Conservation (phyloP, 106 monocot species). For the Phalaenopsis aphrodite region DNA sequence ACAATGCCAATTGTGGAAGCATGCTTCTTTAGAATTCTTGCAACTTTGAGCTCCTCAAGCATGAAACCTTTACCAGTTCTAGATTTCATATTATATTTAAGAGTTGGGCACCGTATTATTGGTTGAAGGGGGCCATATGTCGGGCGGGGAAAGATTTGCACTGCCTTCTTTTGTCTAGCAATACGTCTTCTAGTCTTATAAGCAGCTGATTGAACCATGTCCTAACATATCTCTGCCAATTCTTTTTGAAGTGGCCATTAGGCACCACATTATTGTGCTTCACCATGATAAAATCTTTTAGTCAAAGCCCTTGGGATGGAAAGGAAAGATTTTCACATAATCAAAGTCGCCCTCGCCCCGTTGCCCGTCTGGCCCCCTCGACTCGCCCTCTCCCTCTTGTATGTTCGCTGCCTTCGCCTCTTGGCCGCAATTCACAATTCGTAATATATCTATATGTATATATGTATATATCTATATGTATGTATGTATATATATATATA, state of each 20-base stretch:
- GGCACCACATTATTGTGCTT: conserved; percentile 62
- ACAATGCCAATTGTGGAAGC: conserved; percentile 59
- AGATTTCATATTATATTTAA: conserved; percentile 53
- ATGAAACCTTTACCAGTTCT: conserved; percentile 21
- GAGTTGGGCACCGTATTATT: conserved; percentile 45
- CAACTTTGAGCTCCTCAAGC: conserved; percentile 56
- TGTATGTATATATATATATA: no score
- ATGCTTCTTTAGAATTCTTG: conserved; percentile 47
- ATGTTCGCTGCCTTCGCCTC: no score
- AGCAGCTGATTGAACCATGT: conserved; percentile 67
- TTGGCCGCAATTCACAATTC: no score
- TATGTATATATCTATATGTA: no score
- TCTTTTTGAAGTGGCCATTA: conserved; percentile 58
- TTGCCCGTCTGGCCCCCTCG: no score
- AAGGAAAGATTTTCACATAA: no score
- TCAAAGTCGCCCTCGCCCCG: no score
- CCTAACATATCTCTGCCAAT: conserved; percentile 67
- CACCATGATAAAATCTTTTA: conserved; percentile 12
- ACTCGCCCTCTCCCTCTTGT: no score
- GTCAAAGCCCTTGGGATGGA: no score
- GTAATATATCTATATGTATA: no score
- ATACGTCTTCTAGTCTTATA: conserved; percentile 38
- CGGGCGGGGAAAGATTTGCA: conserved; percentile 15
- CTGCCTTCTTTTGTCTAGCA: conserved; percentile 42
- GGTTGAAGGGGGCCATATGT: conserved; percentile 62